Percentiles rank a stretch among this genome's conserved stretches.
These are phyloP conservation scores for Trichosanthes cucumerina DNA, from an alignment of 306 rosid species.

Conservation along the genomic window DNA sequence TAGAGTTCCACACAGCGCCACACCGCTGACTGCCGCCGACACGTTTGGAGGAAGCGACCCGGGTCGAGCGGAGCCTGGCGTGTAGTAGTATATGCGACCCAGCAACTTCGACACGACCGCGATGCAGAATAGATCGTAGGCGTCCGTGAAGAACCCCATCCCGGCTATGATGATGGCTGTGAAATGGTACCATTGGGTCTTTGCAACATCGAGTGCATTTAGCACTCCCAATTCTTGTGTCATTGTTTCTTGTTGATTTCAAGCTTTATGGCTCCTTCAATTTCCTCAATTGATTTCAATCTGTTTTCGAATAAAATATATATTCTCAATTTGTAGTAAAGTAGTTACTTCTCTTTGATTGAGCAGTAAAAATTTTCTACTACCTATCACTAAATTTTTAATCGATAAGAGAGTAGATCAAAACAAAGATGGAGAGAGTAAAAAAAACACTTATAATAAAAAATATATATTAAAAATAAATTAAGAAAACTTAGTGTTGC, in stretches of 20 bases:
- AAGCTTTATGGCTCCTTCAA: not conserved
- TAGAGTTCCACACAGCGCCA: constrained; percentile 65
- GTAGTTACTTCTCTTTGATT: no score
- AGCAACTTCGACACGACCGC: constrained; percentile 8
- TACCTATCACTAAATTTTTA: no score
- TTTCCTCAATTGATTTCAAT: not conserved
- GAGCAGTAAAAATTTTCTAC: no score
- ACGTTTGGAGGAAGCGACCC: constrained; percentile 66
- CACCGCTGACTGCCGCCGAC: constrained; percentile 66
- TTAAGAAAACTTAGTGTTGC: no score
- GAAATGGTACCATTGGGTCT: constrained; percentile 19
- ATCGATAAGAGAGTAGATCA: no score
- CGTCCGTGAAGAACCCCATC: constrained; percentile 24
- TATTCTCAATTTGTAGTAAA: no score
- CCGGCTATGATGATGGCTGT: constrained; percentile 20
- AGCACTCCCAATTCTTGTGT: not conserved
- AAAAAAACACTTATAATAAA: no score
- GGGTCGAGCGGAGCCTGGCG: constrained; percentile 19
- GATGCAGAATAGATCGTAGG: constrained; percentile 19
- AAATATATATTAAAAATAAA: no score
- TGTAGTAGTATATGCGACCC: constrained; percentile 14
- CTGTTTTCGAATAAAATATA: not conserved
- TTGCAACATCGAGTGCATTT: constrained; percentile 7
- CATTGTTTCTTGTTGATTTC: not conserved
- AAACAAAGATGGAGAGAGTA: no score